Percentiles rank a stretch among this genome's conserved stretches.
These are phyloP conservation scores for Amanita molliuscula DNA, from an alignment of 768 basidiomycete genomes.

Conservation along the genomic window DNA sequence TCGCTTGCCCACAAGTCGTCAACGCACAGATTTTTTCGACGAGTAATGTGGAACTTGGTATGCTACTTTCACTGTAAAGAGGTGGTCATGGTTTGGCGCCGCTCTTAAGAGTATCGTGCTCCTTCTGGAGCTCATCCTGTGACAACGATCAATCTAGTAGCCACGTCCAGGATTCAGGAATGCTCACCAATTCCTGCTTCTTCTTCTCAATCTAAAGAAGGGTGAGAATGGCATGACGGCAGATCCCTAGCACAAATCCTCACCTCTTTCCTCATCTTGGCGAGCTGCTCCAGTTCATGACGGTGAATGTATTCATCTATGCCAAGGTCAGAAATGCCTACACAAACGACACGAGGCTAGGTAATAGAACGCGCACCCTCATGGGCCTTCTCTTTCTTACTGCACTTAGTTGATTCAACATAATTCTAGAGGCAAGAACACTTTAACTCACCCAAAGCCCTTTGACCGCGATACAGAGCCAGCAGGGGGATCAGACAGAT, in stretches of 20 bases:
- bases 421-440: constrained; percentile 4
- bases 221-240: background rate
- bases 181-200: constrained; percentile 18
- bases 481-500: constrained; percentile 27
- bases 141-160: background rate
- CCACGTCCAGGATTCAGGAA: background rate
- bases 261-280: constrained; percentile 44
- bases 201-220: constrained; percentile 18
- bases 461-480: constrained; percentile 44
- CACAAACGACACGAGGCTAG: background rate
- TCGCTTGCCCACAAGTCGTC: background rate
- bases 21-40: too few species aligned
- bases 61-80: background rate
- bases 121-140: constrained; percentile 15
- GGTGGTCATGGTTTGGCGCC: background rate
- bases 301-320: constrained; percentile 47
- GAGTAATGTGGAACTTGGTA: background rate
- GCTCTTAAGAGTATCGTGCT: constrained; percentile 12
- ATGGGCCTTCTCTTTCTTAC: constrained; percentile 56
- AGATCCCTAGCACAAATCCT: constrained; percentile 7
- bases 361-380: constrained; percentile 18
- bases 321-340: background rate
- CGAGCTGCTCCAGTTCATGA: constrained; percentile 40
- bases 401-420: constrained; percentile 17
- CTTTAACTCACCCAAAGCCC: constrained; percentile 35